phyloP scores from a whole-genome alignment of 495 filamentous ascomycete species.

The Bathelium albidoporum region DNA sequence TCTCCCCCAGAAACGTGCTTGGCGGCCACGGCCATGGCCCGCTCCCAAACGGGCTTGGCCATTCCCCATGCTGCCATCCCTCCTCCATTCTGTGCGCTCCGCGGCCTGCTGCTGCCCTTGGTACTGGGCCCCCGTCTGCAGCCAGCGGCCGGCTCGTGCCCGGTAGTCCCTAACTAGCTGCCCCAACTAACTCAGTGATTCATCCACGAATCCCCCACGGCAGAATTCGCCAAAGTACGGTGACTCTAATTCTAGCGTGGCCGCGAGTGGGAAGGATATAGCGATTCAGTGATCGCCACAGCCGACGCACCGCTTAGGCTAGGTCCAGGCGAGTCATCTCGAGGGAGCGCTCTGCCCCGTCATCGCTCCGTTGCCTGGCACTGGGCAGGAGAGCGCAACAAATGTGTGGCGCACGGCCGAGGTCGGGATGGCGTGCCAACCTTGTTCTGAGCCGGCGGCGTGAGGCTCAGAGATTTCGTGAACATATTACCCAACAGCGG shows the following conservation, averaged over 20 bases:
- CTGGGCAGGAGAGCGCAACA: neutral
- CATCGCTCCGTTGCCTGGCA: neutral
- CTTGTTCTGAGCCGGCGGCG: neutral
- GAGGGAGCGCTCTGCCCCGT: neutral
- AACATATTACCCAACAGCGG: neutral
- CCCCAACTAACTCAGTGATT: neutral
- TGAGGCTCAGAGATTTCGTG: neutral
- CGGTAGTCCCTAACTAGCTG: too few species aligned
- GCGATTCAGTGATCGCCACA: neutral
- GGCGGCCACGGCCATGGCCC: neutral
- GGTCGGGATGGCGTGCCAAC: neutral
- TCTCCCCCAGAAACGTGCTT: neutral
- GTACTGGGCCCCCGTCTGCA: too few species aligned
- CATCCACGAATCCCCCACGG: neutral
- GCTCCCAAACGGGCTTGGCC: too few species aligned
- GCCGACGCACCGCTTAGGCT: neutral
- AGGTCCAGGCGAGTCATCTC: neutral
- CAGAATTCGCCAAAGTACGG: neutral
- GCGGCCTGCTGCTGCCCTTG: neutral
- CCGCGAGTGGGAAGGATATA: neutral
- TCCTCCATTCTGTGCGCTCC: neutral
- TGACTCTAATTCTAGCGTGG: constrained; percentile 1
- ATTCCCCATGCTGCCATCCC: neutral
- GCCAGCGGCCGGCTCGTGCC: neutral
- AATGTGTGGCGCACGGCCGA: neutral